Percentiles rank a stretch among this genome's conserved stretches.
Evolutionary conservation across 2,329 filamentous ascomycete genomes (phyloP).

Genomic region (Colletotrichum gloeosporioides): DNA sequence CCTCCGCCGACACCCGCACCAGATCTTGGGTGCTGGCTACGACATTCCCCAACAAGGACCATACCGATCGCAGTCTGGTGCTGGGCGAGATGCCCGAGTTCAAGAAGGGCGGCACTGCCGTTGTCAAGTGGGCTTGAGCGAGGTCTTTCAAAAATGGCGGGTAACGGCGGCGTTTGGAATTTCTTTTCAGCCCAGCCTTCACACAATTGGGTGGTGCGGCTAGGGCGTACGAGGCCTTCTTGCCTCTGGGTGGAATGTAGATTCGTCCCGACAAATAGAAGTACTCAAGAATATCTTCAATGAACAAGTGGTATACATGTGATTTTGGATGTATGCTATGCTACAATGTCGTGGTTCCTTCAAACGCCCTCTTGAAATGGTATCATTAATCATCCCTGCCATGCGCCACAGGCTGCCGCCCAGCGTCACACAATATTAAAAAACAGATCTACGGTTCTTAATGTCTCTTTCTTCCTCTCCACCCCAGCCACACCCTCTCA

Average conservation of each 20-base stretch:
- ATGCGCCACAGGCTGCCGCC: neutral
- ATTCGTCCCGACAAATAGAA: slow-evolving; percentile 14
- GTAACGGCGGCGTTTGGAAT: slow-evolving; percentile 18
- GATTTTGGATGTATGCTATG: neutral
- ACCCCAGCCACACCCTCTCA: neutral
- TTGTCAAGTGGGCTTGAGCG: slow-evolving; percentile 61
- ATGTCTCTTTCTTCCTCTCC: neutral
- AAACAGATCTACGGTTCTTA: neutral
- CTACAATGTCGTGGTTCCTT: neutral
- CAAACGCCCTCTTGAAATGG: slow-evolving; percentile 14
- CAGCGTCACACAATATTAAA: neutral
- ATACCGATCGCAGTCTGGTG: slow-evolving; percentile 68
- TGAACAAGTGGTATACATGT: neutral
- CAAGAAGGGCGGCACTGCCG: slow-evolving; percentile 68
- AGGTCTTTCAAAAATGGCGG: neutral
- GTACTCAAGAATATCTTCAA: neutral
- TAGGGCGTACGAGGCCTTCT: neutral
- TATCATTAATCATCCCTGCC: slow-evolving; percentile 23
- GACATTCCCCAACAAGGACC: slow-evolving; percentile 83
- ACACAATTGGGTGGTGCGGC: neutral
- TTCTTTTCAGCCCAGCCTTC: neutral
- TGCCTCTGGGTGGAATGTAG: slow-evolving; percentile 19
- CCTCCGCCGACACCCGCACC: slow-evolving; percentile 59
- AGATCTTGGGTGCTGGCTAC: slow-evolving; percentile 80
- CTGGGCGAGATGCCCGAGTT: slow-evolving; percentile 69